Evolutionary conservation across 306 rosid species (phyloP), one percentile per base, ranked within the genome.

Genomic region (Mucuna pruriens): DNA sequence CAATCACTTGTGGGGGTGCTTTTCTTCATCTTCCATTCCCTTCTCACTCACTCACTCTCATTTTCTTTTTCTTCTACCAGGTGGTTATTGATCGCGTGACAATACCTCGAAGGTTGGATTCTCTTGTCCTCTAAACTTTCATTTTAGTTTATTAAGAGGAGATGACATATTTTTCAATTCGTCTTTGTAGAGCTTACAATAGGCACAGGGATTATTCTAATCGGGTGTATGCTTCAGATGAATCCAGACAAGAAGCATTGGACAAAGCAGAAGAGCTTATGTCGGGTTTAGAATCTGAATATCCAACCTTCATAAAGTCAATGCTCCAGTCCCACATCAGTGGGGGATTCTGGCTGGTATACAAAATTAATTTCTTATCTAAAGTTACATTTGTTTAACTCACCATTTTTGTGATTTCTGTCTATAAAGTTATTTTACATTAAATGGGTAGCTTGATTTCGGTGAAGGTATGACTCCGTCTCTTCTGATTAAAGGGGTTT

Each of bases 281-380:
- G 63, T 84, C 75, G 2, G 84, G 62, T 69, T 82, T 94, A 62
- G 87, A 87, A 9, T 73, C 90, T 6, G 19, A 66, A 11, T 71
- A 76, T 77, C 98, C 97, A 0, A 39, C 48, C 20, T 90, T 92
- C 67, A 51, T 89, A 1, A 94, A 89, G 77, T 7, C 98, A 60
- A 94, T 94, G 97, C 97, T 94, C 20, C 97, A 71, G 57, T 92
- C 98, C 3, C 97, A 92, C 82, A 85, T 94, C 9, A 88, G 88
- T 31, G 98, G 98, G 26, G 97, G 97, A 46, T 94, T 91, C 69
- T 92, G 98, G 98, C 92, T 92, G 94, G 97, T 94, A 88, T 67
- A 4, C 20, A 1, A 7, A 3, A 9, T 9, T 49, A 3, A 0
- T 4, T n/a, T 49, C 22, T n/a, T 16, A 0, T 36, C 40, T 36